Base-by-base conservation (phyloP, 169 alveolate species). In the Plasmodium gallinaceum region DNA sequence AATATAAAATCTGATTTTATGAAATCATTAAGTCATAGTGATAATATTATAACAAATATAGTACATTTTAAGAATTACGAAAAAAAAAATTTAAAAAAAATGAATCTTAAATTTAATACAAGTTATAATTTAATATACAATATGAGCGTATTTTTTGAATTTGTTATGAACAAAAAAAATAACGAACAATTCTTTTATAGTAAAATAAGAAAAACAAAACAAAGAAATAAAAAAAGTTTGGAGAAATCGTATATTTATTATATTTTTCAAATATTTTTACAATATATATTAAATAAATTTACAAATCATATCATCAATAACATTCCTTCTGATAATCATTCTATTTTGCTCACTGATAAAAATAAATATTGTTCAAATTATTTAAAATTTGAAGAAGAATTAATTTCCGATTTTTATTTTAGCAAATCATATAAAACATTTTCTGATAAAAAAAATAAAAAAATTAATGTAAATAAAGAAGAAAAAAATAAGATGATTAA, bases 101-200 rank as follows among this genome's bases (percentile, higher is more conserved):
- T 32, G 42, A 5, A 26, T 14, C 39, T 20, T 18, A 20, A n/a
- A 20, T 58, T 20, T 68, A 24, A 43, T 7, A 32, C 6, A 7
- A 62, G 68, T 51, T 22, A 37, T 48, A 76, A 20, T 57, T 42
- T 76, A 24, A 43, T 76, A 18, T 43, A 76, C 14, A 76, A 76
- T 48, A 42, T 76, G 57, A 76, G n/a, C 12, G 39, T 54, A 0
- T 64, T 76, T 51, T 76, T 76, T 54, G 76, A 76, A 12, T 76
- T 62, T n/a, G 65, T 64, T 20, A 65, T 76, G 52, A 76, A 54
- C 18, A 57, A 71, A 7, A 24, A 24, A 42, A 24, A 43, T 22
- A 64, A 32, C 45, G n/a, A 46, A 0, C 18, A 37, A 7, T 39
- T 24, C 12, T 62, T 76, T 64, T 76, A 76, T 57, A 64, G 32